Evolutionary conservation across 208 protist genomes (phyloP), one percentile per base, ranked within the genome.

Genomic region (Wallacemonas rigidus): DNA sequence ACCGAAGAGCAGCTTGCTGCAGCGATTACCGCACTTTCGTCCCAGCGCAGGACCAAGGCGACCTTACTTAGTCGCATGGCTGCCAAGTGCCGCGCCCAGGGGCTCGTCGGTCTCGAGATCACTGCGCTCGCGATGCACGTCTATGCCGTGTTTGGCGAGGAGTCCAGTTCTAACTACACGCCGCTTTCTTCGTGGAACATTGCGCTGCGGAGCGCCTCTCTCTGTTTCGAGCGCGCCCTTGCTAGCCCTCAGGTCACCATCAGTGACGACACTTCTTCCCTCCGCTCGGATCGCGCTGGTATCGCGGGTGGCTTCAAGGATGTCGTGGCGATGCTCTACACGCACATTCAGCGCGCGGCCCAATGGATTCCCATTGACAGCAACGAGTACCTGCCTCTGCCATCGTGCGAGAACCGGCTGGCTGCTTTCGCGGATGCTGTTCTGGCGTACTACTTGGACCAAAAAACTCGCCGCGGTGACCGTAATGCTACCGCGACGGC

Each of bases 371-470:
- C 72, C 61, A 76, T 69, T 45, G 64, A 67, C 60, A 60, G 61
- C 50, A 81, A 77, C 47, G 77, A 86, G 44, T 91, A 93, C 74
- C 77, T 90, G 45, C 79, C 79, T 57, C 64, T 93, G 14, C 81
- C 88, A 57, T 67, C 80, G 35, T 79, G 81, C 51, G 87, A 96
- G 70, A 94, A 96, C 70, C 64, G 76, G 8, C 80, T 96, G 54
- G 87, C 83, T 35, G 83, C 80, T 45, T 68, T 96, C 12, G 72
- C 84, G 12, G 89, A 93, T 53, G 45, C 68, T 26, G 62, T 87
- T 36, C 71, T 94, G 57, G 80, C 75, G 48, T 93, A 89, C 78
- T 94, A 94, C 70, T 73, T 81, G 53, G n/a, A 7, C n/a, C 44
- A 72, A 50, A 69, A 74, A 6, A 41, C 35, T 54, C 36, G 43